These are phyloP conservation scores for Fagus sylvatica DNA, from an alignment of 306 rosid species.

Conservation along the genomic window DNA sequence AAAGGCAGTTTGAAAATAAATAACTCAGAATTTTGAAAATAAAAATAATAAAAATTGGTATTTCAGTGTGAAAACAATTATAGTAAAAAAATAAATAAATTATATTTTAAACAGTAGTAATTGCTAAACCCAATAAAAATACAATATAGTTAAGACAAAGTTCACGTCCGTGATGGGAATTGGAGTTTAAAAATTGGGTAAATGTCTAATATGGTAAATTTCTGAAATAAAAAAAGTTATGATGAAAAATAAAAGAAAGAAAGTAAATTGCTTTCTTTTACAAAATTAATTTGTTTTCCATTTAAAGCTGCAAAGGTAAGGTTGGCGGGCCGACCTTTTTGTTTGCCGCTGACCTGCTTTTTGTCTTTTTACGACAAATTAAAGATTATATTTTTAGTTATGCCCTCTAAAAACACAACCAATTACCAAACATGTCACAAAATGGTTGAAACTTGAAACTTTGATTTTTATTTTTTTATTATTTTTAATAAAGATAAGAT, in stretches of 20 bases:
- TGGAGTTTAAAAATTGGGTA: conserved; percentile 23
- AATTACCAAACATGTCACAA: conserved; percentile 40
- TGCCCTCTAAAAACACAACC: conserved; percentile 27
- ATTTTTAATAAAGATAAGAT: not conserved
- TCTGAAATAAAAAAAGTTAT: not conserved
- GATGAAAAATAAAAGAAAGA: conserved; percentile 23
- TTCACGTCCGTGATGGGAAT: conserved; percentile 74
- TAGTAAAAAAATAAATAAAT: not conserved
- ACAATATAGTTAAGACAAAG: conserved; percentile 61
- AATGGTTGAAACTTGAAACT: not conserved
- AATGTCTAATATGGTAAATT: conserved; percentile 46
- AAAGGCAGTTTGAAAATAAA: conserved; percentile 27
- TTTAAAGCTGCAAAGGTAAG: conserved; percentile 60
- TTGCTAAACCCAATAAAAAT: conserved; percentile 68
- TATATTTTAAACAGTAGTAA: conserved; percentile 18
- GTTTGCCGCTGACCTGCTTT: conserved; percentile 76
- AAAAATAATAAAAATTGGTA: conserved; percentile 31
- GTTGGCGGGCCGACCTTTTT: conserved; percentile 63
- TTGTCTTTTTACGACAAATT: conserved; percentile 54
- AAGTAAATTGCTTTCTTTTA: conserved; percentile 28
- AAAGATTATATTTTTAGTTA: not conserved
- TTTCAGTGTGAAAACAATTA: conserved; percentile 12
- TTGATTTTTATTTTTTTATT: not conserved
- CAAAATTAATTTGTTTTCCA: conserved; percentile 41
- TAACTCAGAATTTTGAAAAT: conserved; percentile 20